Base-by-base conservation (phyloP, 83 land plant species). In the Picea engelmannii region DNA sequence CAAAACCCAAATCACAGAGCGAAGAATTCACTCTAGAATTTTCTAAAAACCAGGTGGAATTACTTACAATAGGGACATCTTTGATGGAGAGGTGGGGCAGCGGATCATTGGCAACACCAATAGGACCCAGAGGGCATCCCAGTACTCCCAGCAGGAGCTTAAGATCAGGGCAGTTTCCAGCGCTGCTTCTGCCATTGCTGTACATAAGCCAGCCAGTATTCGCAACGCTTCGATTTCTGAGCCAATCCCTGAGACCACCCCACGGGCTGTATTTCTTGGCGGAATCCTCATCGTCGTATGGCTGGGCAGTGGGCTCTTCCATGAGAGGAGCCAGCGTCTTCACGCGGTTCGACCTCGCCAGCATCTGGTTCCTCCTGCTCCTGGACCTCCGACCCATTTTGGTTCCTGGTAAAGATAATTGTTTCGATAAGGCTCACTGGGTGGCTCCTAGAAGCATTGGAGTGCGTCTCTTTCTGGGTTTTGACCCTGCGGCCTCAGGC, bases 101-200 rank as follows among this genome's bases (percentile, higher is more conserved):
- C 2, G 85, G 89, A 31, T 87, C 76, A 60, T 79, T 64, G 67
- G 49, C 18, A 21, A 86, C 25, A 24, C 87, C 82, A n/a, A 92
- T 71, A 10, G 95, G 95, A 7, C 88, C 95, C 12, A 92, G 89
- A 6, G 95, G 92, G 67, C 92, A 92, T 7, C 88, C 95, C 10
- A 92, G 76, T 27, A 92, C 95, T 3, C 95, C 92, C 20, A 92
- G 89, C 76, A 85, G 17, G 52, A 79, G 59, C 18, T 66, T 47
- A 84, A 44, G 85, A 77, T 27, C 78, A 12, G 60, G 63, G 24
- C 58, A 83, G 66, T 21, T 85, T 35, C 49, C 80, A 25, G 52
- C 66, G 62, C 18, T 75, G 84, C 71, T 13, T 71, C 80, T 59
- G 9, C 77, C 73, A 83, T 60, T 75, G n/a, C 76, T 71, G n/a